Conservation (phyloP, 257 asterid genomes). For the Nicotiana tomentosiformis region DNA sequence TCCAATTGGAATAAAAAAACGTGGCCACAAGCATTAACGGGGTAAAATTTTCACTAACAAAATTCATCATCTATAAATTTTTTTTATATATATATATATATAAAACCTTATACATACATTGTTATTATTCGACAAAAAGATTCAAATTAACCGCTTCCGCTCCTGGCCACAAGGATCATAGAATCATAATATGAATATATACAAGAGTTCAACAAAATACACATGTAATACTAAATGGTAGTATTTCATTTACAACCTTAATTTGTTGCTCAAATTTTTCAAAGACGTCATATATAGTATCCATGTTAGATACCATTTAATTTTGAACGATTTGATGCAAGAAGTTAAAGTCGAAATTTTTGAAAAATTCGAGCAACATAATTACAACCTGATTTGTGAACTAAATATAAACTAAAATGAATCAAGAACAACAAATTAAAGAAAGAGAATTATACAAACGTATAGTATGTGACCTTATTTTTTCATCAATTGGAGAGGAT, state of each 20-base stretch:
- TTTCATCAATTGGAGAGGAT: slow-evolving; percentile 39
- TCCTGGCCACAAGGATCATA: too few species aligned
- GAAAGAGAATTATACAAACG: not conserved
- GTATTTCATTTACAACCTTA: too few species aligned
- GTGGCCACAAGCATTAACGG: not conserved
- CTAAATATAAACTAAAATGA: not conserved
- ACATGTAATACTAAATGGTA: not conserved
- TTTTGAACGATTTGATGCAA: not conserved
- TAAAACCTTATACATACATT: too few species aligned
- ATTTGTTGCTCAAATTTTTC: not conserved
- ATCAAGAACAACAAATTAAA: not conserved
- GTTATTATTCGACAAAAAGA: too few species aligned
- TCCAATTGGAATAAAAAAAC: not conserved
- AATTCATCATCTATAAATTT: too few species aligned
- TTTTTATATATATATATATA: too few species aligned
- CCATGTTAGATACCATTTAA: rapidly evolving
- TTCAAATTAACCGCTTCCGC: too few species aligned
- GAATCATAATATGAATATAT: too few species aligned
- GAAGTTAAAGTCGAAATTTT: not conserved
- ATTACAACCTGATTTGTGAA: too few species aligned
- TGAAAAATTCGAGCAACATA: not conserved
- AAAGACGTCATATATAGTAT: rapidly evolving
- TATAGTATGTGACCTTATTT: not conserved
- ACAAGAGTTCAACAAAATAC: not conserved
- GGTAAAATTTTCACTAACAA: too few species aligned